Conservation (phyloP, 2,329 filamentous ascomycete species). For the Colletotrichum tropicale region DNA sequence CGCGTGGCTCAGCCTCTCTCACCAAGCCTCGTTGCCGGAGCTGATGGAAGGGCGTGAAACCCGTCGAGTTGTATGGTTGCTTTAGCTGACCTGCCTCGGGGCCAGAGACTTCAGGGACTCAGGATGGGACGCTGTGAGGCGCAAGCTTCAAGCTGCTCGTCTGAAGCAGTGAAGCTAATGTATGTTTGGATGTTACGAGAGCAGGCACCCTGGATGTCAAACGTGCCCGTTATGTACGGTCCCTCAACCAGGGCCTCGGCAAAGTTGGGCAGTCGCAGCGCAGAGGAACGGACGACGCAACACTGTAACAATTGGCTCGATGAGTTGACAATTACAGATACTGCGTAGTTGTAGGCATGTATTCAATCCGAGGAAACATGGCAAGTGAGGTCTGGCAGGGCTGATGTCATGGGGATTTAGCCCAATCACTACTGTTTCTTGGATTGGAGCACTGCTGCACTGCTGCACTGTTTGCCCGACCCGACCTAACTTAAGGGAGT, state of each 20-base stretch:
- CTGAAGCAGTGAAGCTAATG: neutral
- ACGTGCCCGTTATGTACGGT: neutral
- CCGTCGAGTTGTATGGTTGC: neutral
- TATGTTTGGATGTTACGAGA: neutral
- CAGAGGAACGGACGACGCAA: neutral
- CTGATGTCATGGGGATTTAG: conserved; percentile 5
- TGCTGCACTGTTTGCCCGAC: neutral
- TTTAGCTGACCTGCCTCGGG: neutral
- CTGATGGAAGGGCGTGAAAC: neutral
- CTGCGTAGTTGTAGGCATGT: neutral
- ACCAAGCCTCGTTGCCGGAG: conserved; percentile 12
- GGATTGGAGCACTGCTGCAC: neutral
- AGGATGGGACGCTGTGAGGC: neutral
- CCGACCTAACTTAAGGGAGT: neutral
- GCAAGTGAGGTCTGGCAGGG: neutral
- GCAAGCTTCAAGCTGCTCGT: neutral
- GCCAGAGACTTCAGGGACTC: neutral
- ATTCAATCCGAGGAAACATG: neutral
- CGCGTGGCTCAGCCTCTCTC: conserved; percentile 14
- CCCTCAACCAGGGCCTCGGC: too few species aligned
- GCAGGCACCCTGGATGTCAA: neutral
- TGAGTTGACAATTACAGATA: neutral
- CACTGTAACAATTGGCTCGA: neutral
- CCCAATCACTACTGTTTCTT: neutral
- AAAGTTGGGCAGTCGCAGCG: neutral